phyloP scores from a whole-genome alignment of 2,329 filamentous ascomycete species.

The Sarocladium kiliense region DNA sequence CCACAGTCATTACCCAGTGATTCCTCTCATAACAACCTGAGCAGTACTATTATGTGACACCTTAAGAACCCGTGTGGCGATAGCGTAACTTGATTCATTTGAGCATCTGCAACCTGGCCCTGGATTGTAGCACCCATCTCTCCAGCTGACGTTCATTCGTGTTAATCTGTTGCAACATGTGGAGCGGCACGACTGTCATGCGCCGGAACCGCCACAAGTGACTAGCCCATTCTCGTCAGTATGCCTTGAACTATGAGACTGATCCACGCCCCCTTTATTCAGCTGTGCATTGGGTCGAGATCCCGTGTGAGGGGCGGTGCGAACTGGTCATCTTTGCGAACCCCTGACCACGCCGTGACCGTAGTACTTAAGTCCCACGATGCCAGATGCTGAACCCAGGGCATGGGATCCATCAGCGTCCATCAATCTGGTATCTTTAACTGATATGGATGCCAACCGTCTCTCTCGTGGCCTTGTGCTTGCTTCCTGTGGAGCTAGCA shows the following conservation, averaged over 20 bases:
- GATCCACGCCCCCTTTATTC: not conserved
- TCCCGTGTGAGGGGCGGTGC: not conserved
- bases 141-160: not conserved
- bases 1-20: no score
- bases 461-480: not conserved
- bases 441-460: not conserved
- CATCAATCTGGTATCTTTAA: not conserved
- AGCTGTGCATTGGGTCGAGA: not conserved
- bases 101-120: not conserved
- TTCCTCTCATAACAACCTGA: no score
- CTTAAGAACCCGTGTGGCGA: no score
- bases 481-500: not conserved
- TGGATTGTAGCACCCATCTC: no score
- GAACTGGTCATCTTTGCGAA: not conserved
- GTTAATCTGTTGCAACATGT: not conserved
- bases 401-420: not conserved
- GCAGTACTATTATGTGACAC: no score
- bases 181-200: not conserved
- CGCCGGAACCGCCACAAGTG: not conserved
- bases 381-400: not conserved
- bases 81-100: not conserved
- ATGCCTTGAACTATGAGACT: not conserved
- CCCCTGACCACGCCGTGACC: not conserved
- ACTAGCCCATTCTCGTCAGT: not conserved
- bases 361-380: not conserved